A percentile compares a stretch with the other conserved stretches of the same genome.
Conservation (phyloP, 2,329 filamentous ascomycete genomes). For the Ascochyta clinopodiicola region DNA sequence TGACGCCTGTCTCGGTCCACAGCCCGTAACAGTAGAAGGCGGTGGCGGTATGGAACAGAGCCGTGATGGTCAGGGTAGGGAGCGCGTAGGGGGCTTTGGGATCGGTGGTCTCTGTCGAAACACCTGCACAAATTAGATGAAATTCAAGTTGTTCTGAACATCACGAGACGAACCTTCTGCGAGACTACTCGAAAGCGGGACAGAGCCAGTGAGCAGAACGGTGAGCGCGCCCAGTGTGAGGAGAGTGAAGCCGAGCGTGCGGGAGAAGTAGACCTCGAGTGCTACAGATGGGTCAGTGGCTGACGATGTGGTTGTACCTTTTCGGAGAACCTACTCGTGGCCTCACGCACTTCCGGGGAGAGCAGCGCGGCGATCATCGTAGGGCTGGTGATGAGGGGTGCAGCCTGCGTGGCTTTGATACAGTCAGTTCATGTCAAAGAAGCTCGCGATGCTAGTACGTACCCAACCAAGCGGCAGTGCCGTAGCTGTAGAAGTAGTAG, state of each 20-base stretch:
- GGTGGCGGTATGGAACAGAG: conserved; percentile 66
- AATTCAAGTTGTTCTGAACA: background rate
- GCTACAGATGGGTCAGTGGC: conserved; percentile 46
- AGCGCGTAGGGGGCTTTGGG: conserved; percentile 59
- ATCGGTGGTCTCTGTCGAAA: conserved; percentile 44
- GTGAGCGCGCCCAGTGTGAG: conserved; percentile 68
- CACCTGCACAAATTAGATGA: conserved; percentile 28
- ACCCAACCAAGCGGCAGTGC: conserved; percentile 53
- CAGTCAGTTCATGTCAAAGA: conserved; percentile 15
- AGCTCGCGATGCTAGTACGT: background rate
- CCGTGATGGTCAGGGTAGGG: conserved; percentile 70
- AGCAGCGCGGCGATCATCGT: conserved; percentile 67
- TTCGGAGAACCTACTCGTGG: conserved; percentile 56
- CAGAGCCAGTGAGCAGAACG: conserved; percentile 72
- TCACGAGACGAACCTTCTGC: conserved; percentile 33
- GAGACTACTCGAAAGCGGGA: conserved; percentile 67
- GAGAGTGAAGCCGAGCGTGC: conserved; percentile 71
- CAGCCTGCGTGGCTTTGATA: conserved; percentile 47
- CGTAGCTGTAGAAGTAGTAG: conserved; percentile 53
- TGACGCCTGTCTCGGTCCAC: conserved; percentile 63
- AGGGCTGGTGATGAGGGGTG: conserved; percentile 65
- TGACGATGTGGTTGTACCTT: background rate
- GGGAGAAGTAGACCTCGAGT: conserved; percentile 76
- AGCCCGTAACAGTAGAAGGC: conserved; percentile 68
- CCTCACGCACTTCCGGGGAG: conserved; percentile 62